Base-by-base conservation (phyloP, 768 basidiomycete genomes). In the Kondoa subrosea region DNA sequence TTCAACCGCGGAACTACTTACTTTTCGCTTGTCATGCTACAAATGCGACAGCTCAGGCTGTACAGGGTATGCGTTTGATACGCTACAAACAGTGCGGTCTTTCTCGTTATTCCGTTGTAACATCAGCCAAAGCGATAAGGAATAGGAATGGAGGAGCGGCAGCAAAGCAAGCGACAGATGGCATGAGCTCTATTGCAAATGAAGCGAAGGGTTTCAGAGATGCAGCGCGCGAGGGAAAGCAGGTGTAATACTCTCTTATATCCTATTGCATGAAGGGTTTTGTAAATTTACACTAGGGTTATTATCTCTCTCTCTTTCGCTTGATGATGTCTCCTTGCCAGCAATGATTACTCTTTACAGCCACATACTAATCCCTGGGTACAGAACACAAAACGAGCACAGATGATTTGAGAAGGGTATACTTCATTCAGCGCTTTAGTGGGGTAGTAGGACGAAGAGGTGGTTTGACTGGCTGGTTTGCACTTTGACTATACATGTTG, bases 1-100 rank as follows among this genome's bases (percentile, higher is more conserved):
- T 96, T 57, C 85, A 91, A 72, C 92, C 92, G 8, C 85, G 93
- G 72, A 97, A 97, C 77, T 93, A 96, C 79, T 82, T 96, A 68
- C 81, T 96, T 62, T 89, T 96, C 78, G 91, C 85, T 1, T 63
- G 61, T 63, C 61, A 99, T 78, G 80, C 84, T 17, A 95, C 91
- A 65, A 99, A 99, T 76, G 84, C 86, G 1, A 81, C 88, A 26
- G 89, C 91, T 0, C 93, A 99, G 77, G 77, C 83, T 3, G 74
- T 89, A 33, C 91, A 99, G 76, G 88, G 87, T n/a, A 81, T 80
- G 16, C 85, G 93, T 32, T 96, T 91, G 68, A 2, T 71, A 4
- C 65, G 71, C 56, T 63, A 63, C 61, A 63, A 63, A 63, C 16
- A 63, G 61, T 32, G 25, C 30, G 21, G 61, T 63, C 30, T 63